These are phyloP conservation scores for Eucalyptus regnans DNA, from an alignment of 345 rosid genomes.

Conservation along the genomic window DNA sequence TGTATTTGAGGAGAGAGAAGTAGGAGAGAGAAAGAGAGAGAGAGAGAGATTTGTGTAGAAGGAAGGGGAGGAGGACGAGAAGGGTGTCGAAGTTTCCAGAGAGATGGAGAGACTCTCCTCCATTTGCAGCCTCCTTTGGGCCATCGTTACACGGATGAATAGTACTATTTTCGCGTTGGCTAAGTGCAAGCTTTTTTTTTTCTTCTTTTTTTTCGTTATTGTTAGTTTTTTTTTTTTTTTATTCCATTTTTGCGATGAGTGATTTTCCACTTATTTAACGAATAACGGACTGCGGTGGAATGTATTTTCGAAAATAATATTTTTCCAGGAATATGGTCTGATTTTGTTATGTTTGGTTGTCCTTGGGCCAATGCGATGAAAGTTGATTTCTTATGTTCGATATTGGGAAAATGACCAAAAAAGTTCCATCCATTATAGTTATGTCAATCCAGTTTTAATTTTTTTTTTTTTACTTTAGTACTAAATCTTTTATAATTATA, in stretches of 20 bases:
- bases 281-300: too few species aligned
- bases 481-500: too few species aligned
- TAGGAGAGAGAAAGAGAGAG: neutral
- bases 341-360: neutral
- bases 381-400: neutral
- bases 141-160: neutral
- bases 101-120: neutral
- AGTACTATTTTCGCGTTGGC: neutral
- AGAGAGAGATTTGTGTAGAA: neutral
- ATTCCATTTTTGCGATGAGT: neutral
- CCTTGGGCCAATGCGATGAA: neutral
- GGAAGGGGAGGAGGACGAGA: neutral
- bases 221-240: fast-evolving
- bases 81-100: conserved; percentile 18
- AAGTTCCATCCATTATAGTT: too few species aligned
- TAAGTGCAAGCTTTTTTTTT: neutral
- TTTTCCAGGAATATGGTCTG: neutral
- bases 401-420: too few species aligned
- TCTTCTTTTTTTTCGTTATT: neutral
- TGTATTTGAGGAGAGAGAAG: neutral
- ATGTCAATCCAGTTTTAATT: too few species aligned
- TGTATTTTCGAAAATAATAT: neutral
- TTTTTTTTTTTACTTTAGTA: too few species aligned
- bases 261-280: neutral
- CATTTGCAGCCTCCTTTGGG: neutral